phyloP scores from a whole-genome alignment of 371 early-diverging fungal species.

The Funneliformis caledonium region DNA sequence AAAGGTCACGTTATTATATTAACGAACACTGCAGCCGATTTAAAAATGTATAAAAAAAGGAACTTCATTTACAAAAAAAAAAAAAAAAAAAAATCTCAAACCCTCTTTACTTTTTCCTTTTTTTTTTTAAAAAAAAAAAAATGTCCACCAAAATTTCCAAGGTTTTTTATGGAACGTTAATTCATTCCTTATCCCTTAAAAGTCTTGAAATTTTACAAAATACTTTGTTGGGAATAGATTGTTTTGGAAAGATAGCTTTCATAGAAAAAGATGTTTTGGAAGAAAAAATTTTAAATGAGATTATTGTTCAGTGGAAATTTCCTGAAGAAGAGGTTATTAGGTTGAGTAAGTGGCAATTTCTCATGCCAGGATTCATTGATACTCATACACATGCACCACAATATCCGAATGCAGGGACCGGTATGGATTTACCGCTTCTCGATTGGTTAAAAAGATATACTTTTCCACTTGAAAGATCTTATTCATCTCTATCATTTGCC shows the following conservation, averaged over 20 bases:
- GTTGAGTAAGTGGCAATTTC: slow-evolving; percentile 64
- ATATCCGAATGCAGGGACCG: slow-evolving; percentile 84
- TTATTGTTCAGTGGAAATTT: slow-evolving; percentile 37
- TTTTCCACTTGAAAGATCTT: slow-evolving; percentile 82
- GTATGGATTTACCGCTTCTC: slow-evolving; percentile 87
- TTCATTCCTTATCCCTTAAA: slow-evolving; percentile 66
- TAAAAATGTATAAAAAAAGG: too few relatives aligned
- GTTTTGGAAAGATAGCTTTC: slow-evolving; percentile 60
- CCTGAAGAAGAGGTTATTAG: slow-evolving; percentile 48
- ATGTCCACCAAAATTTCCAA: slow-evolving; percentile 19
- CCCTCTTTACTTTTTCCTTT: too few relatives aligned
- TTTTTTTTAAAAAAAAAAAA: not conserved
- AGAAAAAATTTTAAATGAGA: slow-evolving; percentile 29
- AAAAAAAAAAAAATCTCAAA: too few relatives aligned
- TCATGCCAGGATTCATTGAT: slow-evolving; percentile 90
- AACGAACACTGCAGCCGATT: too few relatives aligned
- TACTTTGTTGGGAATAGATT: slow-evolving; percentile 62
- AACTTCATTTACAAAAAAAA: too few relatives aligned
- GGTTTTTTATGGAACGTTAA: slow-evolving; percentile 68
- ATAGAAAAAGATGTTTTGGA: slow-evolving; percentile 51
- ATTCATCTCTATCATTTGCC: slow-evolving; percentile 67
- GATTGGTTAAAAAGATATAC: slow-evolving; percentile 87
- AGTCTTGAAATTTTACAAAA: slow-evolving; percentile 61
- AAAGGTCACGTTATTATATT: too few relatives aligned
- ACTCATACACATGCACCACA: slow-evolving; percentile 98